Conservation (phyloP, 2,329 filamentous ascomycete genomes). For the Orbilia brochopaga region DNA sequence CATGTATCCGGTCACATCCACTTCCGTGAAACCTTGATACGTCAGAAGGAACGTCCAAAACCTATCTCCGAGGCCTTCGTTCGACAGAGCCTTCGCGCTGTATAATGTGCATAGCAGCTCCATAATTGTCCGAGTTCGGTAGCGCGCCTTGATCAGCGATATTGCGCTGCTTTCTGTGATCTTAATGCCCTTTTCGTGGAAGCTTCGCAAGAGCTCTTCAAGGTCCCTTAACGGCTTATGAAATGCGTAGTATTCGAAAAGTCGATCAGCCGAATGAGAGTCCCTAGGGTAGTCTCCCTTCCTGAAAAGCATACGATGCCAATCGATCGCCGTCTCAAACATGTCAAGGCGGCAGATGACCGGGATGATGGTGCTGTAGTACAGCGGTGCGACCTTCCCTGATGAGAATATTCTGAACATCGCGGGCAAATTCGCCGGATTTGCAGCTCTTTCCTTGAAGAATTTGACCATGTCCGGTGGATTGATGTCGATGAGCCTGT, state of each 20-base stretch:
- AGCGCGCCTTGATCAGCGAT: slow-evolving; percentile 47
- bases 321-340: slow-evolving; percentile 49
- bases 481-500: slow-evolving; percentile 50
- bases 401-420: slow-evolving; percentile 32
- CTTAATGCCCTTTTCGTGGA: slow-evolving; percentile 39
- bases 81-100: slow-evolving; percentile 18
- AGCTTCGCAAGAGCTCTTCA: slow-evolving; percentile 47
- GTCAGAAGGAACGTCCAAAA: slow-evolving; percentile 53
- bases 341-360: slow-evolving; percentile 49
- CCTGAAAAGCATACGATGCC: slow-evolving; percentile 53
- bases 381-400: slow-evolving; percentile 32
- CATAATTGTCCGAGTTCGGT: slow-evolving; percentile 44
- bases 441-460: slow-evolving; percentile 29
- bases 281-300: slow-evolving; percentile 51
- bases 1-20: slow-evolving; percentile 50
- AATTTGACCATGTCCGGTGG: slow-evolving; percentile 43
- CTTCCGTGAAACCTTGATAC: slow-evolving; percentile 40
- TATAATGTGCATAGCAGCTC: slow-evolving; percentile 52
- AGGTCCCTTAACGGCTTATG: slow-evolving; percentile 51
- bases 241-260: slow-evolving; percentile 52
- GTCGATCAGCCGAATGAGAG: slow-evolving; percentile 46
- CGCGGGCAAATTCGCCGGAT: slow-evolving; percentile 17
- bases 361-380: slow-evolving; percentile 52
- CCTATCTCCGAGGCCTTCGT: slow-evolving; percentile 50
- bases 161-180: slow-evolving; percentile 49